phyloP scores from a whole-genome alignment of 2,329 filamentous ascomycete genomes.

The Fusarium sp. region DNA sequence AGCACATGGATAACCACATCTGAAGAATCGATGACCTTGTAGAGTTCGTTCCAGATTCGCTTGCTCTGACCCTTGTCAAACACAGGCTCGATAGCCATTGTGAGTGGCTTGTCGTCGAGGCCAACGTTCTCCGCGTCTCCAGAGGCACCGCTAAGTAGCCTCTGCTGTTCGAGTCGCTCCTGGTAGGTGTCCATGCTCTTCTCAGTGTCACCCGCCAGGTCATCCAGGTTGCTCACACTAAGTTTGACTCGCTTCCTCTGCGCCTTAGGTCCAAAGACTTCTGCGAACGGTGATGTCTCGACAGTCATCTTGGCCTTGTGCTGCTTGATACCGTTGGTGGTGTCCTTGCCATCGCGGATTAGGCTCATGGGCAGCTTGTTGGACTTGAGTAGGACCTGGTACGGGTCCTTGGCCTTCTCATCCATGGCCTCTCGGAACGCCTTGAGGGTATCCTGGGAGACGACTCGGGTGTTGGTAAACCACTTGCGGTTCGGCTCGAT shows the following conservation, averaged over 20 bases:
- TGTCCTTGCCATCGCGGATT: conserved; percentile 80
- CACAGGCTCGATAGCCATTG: conserved; percentile 82
- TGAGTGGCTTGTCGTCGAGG: conserved; percentile 55
- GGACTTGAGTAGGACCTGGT: conserved; percentile 93
- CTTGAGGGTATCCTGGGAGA: conserved; percentile 87
- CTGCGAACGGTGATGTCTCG: conserved; percentile 85
- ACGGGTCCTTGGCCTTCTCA: conserved; percentile 89
- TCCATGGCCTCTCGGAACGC: conserved; percentile 93
- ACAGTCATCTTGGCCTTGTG: conserved; percentile 95
- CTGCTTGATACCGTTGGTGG: conserved; percentile 86
- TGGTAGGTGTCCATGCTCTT: conserved; percentile 86
- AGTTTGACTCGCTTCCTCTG: conserved; percentile 95
- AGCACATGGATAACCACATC: conserved; percentile 97
- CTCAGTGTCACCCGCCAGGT: conserved; percentile 83
- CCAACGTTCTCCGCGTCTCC: conserved; percentile 66
- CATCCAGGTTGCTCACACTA: conserved; percentile 82
- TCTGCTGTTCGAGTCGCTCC: conserved; percentile 83
- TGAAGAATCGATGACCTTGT: conserved; percentile 95
- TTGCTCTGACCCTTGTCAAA: conserved; percentile 97
- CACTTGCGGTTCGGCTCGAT: conserved; percentile 98
- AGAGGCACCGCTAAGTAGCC: conserved; percentile 78
- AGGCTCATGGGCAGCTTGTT: conserved; percentile 98
- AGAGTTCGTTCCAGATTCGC: conserved; percentile 95
- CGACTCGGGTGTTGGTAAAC: conserved; percentile 94
- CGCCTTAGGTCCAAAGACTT: conserved; percentile 93